Base-by-base conservation (phyloP, 2,329 filamentous ascomycete genomes). In the Aspergillus aculeatinus region DNA sequence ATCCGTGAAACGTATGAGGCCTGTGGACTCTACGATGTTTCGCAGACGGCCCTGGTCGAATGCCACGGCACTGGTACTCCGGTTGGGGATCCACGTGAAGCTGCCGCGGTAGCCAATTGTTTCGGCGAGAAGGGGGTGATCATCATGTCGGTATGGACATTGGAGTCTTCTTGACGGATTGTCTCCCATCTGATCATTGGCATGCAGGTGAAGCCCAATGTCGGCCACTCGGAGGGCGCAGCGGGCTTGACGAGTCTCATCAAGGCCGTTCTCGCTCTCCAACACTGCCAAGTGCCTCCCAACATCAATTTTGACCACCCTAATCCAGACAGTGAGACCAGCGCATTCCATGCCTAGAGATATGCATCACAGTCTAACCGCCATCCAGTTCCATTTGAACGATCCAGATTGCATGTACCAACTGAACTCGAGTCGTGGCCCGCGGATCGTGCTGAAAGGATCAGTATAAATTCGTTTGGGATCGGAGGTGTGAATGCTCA, bases 381-480 rank as follows among this genome's bases (percentile, higher is more conserved):
- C 5, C 51, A 63, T 1, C 9, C 11, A 31, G 52, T 66, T 6
- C 59, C 58, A 2, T 48, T 60, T 16, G 48, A 35, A 35, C 10
- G 14, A 2, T 6, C 5, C 25, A 27, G 25, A 27, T 27, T 27
- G 25, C 25, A 27, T 6, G 25, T 27, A 27, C 25, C 25, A 7
- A 27, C 25, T 27, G 25, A 27, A 27, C 25, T 27, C 25, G 25
- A 27, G 25, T 6, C 25, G 25, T 27, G 25, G 25, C 25, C 25
- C 25, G 25, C 6, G 6, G 5, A 27, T 27, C 25, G 25, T 27
- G 25, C 25, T 27, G 25, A 27, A 27, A 27, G 25, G 25, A 27
- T 27, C 25, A 27, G 25, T 27, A 27, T 27, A 27, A 27, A 27
- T 27, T 27, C 25, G 7, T 27, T 27, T 27, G 25, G 25, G 7